Evolutionary conservation across 1,139 yeast species (phyloP), one percentile per base, ranked within the genome.

Genomic region (Taphrina deformans): DNA sequence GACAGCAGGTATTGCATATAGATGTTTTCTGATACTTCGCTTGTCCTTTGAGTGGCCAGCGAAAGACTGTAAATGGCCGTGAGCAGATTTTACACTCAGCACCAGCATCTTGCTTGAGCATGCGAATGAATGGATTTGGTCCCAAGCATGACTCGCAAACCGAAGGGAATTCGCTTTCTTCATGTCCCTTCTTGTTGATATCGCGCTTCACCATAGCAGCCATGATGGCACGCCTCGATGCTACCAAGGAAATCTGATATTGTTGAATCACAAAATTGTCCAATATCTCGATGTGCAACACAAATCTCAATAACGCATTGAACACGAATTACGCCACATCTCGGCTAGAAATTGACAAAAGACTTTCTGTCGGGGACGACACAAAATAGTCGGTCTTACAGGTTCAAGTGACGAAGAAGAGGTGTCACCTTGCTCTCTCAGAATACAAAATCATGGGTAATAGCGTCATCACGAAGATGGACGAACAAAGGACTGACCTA

Each of bases 51-150:
- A 78, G 77, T 38, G 71, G 82, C 96, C 96, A 90, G 68, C 88
- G 81, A 73, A 84, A 91, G 3, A 87, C 86, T 0, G 92, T 86
- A 77, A 87, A 92, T 0, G 97, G 92, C 56, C 96, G 78, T 0
- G 96, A 87, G 72, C 98, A 92, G 21, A 88, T 78, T 68, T 75
- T 73, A 69, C 82, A 79, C 72, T 88, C 88, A 16, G 83, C 88
- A 0, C 97, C 97, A 62, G 82, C 78, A n/a, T 77, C 77, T 66
- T 88, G 93, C 69, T 88, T 81, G 4, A 85, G 81, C 88, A 92
- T 85, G 58, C 89, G 84, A 18, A 88, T 74, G 69, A 85, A 82
- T 21, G 84, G 82, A 63, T 84, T 83, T 0, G 80, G 74, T 0
- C 96, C 66, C 45, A 65, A 40, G 63, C 67, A 67, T 14, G 56